phyloP scores from a whole-genome alignment of 1,284 basidiomycete genomes.

The Tilletia caries region DNA sequence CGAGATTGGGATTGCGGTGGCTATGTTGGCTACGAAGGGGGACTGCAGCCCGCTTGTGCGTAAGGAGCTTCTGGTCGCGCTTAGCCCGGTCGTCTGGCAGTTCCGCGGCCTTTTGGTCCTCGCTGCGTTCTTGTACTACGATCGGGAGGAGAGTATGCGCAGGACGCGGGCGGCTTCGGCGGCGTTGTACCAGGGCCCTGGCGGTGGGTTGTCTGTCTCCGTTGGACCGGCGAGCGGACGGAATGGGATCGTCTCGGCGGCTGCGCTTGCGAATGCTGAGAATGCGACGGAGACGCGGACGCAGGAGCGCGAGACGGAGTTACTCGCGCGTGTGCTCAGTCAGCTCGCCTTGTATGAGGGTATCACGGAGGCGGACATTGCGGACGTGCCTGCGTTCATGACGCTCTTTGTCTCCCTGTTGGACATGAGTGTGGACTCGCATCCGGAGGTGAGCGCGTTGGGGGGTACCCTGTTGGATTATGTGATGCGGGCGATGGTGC shows the following conservation, averaged over 20 bases:
- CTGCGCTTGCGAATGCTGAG: slow-evolving; percentile 3
- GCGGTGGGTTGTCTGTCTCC: background rate
- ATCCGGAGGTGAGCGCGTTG: slow-evolving; percentile 83
- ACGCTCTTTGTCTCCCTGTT: slow-evolving; percentile 85
- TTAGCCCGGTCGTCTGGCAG: slow-evolving; percentile 89
- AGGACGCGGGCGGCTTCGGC: slow-evolving; percentile 27
- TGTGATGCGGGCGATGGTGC: slow-evolving; percentile 79
- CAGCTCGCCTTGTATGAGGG: slow-evolving; percentile 63
- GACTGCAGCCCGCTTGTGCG: slow-evolving; percentile 94
- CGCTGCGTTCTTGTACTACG: slow-evolving; percentile 93
- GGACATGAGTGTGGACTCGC: slow-evolving; percentile 87
- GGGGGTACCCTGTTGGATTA: slow-evolving; percentile 91
- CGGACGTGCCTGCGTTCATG: slow-evolving; percentile 78
- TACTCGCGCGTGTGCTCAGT: slow-evolving; percentile 68
- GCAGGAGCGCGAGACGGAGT: slow-evolving; percentile 58
- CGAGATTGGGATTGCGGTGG: slow-evolving; percentile 61
- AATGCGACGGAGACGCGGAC: background rate
- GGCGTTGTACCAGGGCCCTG: slow-evolving; percentile 5
- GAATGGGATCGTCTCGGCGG: background rate
- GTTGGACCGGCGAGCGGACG: background rate
- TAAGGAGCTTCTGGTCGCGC: slow-evolving; percentile 86
- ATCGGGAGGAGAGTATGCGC: slow-evolving; percentile 60
- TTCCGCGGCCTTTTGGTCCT: slow-evolving; percentile 94
- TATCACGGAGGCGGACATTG: slow-evolving; percentile 74
- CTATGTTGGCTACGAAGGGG: slow-evolving; percentile 70